Conservation (phyloP, 768 basidiomycete genomes). For the Hirschioporus abietinus region DNA sequence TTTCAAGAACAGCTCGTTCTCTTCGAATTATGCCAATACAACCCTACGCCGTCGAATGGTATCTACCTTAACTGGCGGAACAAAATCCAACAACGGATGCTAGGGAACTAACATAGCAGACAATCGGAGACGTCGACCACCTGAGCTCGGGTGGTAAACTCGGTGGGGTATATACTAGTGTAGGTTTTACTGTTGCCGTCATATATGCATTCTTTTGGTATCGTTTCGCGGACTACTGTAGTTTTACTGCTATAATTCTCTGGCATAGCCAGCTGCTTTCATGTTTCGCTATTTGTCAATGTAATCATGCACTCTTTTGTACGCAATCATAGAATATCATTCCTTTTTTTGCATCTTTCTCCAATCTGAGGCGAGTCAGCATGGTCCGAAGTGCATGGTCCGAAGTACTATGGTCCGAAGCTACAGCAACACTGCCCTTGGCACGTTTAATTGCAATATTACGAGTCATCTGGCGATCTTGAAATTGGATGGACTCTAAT, state of each 20-base stretch:
- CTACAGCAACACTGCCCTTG: background rate
- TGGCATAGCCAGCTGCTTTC: background rate
- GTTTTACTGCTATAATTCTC: background rate
- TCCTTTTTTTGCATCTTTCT: background rate
- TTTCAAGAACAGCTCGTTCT: conserved; percentile 76
- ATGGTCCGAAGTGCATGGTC: background rate
- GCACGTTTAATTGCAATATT: background rate
- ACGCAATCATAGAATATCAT: background rate
- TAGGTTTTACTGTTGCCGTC: background rate
- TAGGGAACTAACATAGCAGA: conserved; percentile 13
- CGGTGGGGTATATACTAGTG: background rate
- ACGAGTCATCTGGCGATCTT: background rate
- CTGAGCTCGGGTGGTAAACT: background rate
- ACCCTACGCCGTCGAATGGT: conserved; percentile 52
- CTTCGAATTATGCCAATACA: conserved; percentile 68
- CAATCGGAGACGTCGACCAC: background rate
- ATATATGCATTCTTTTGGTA: background rate
- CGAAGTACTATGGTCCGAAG: background rate
- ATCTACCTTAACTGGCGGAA: conserved; percentile 65
- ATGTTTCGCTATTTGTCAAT: background rate
- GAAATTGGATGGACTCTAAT: background rate
- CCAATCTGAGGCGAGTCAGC: background rate
- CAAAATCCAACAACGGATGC: conserved; percentile 45
- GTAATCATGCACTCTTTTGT: background rate
- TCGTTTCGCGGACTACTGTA: background rate